Evolutionary conservation across 2,329 filamentous ascomycete species (phyloP), one percentile per base, ranked within the genome.

Genomic region (Aureobasidium sp.): DNA sequence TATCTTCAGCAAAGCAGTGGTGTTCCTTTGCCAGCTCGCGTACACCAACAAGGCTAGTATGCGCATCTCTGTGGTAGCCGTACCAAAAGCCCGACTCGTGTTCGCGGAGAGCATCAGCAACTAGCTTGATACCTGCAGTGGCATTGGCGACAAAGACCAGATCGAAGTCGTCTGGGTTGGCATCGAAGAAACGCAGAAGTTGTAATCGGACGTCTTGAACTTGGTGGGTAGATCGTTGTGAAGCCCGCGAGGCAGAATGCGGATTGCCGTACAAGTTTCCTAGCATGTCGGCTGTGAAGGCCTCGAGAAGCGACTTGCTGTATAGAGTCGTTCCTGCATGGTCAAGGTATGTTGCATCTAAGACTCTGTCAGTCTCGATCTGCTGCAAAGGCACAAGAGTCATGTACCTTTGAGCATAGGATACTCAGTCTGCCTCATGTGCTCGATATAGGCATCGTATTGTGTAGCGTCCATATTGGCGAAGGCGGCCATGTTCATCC

Each of bases 141-240:
- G 93, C 90, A 74, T 97, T 97, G 41, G 91, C 86, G 27, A 95
- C 90, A 71, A 97, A 97, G 1, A 97, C 84, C 3, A 97, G 75
- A 68, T 97, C 93, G 66, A 94, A 97, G 1, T 89, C 80, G 10
- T 85, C 81, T 2, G 92, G 89, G 65, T 91, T 85, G 1, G 91
- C 92, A 44, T 87, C 86, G 75, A 97, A 91, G 69, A 94, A 90
- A 2, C 79, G 78, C 34, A 97, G 77, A 2, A 90, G 79, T n/a
- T 84, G 81, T 36, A 91, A 75, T 13, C 93, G 85, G 34, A 88
- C 79, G 72, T 92, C 85, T 65, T 97, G 91, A 61, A 96, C 84
- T 62, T 81, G 75, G 5, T 87, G 82, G 1, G 82, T 80, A 0
- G 89, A 88, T 0, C 89, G 87, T 42, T 86, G 79, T 69, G 94